Percentiles rank a stretch among this genome's conserved stretches.
These are phyloP conservation scores for Penicillium atrosanguineum DNA, from an alignment of 495 filamentous ascomycete species.

Conservation along the genomic window DNA sequence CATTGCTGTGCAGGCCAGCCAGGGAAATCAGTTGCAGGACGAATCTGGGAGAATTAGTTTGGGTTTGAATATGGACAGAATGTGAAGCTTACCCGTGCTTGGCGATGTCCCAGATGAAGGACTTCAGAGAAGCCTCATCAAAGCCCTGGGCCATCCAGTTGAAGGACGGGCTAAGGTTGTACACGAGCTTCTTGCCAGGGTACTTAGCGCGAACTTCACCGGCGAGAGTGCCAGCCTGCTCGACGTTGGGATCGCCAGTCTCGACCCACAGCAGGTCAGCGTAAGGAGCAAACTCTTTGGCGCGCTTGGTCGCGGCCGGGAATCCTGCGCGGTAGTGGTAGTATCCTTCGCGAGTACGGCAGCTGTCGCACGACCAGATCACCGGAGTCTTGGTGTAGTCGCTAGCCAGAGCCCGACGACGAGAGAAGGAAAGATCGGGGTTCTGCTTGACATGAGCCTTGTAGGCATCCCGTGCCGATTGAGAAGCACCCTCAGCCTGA, in stretches of 20 bases:
- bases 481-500: conserved; percentile 54
- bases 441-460: conserved; percentile 53
- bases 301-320: conserved; percentile 85
- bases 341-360: conserved; percentile 90
- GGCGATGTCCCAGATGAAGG: conserved; percentile 94
- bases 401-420: conserved; percentile 68
- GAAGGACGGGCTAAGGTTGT: conserved; percentile 94
- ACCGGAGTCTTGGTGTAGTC: conserved; percentile 64
- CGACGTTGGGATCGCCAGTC: conserved; percentile 82
- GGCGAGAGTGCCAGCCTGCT: conserved; percentile 71
- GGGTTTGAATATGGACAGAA: background rate
- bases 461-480: conserved; percentile 66
- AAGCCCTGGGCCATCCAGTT: conserved; percentile 99
- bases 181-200: conserved; percentile 86
- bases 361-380: conserved; percentile 85
- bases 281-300: conserved; percentile 84
- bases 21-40: conserved; percentile 90
- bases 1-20: conserved; percentile 85
- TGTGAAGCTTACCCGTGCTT: conserved; percentile 64
- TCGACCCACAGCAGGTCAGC: conserved; percentile 97
- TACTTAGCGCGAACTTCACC: conserved; percentile 61
- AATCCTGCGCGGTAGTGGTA: conserved; percentile 94
- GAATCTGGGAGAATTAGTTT: conserved; percentile 50
- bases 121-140: conserved; percentile 69
- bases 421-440: conserved; percentile 70